These are phyloP conservation scores for Tolypocladium sp. DNA, from an alignment of 2,329 filamentous ascomycete genomes.

Conservation along the genomic window DNA sequence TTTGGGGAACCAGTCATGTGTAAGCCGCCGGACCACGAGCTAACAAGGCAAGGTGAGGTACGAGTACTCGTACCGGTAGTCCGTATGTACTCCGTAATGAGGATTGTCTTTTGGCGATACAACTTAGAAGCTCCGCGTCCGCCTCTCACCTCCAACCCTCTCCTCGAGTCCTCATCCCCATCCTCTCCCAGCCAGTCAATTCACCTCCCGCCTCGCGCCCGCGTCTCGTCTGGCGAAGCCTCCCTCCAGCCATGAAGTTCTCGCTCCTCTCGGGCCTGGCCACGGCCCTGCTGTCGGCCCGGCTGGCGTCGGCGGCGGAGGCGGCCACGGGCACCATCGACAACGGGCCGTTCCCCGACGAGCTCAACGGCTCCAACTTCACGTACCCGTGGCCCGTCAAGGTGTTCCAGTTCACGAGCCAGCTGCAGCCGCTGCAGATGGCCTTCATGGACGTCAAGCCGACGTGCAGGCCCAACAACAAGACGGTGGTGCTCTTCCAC, in stretches of 20 bases:
- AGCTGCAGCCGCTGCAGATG: constrained; percentile 40
- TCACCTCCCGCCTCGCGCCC: not conserved
- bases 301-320: constrained; percentile 9
- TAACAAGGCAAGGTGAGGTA: not conserved
- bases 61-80: no score
- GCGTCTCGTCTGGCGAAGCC: not conserved
- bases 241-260: constrained; percentile 13
- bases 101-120: not conserved
- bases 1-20: not conserved
- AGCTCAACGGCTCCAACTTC: constrained; percentile 41
- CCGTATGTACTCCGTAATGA: not conserved
- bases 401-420: constrained; percentile 37
- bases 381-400: constrained; percentile 43
- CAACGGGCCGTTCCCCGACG: constrained; percentile 25
- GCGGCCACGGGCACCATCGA: constrained; percentile 19
- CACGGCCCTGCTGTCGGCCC: constrained; percentile 8
- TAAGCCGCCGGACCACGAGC: not conserved
- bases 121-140: not conserved
- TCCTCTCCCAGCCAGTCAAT: not conserved
- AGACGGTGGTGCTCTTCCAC: constrained; percentile 39
- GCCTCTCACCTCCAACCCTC: not conserved
- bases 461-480: constrained; percentile 21
- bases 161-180: not conserved
- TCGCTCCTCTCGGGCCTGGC: constrained; percentile 9
- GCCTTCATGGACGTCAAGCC: constrained; percentile 45